Percentiles rank a stretch among this genome's conserved stretches.
phyloP scores from a whole-genome alignment of 2,329 filamentous ascomycete genomes.

The Pseudofabraea citricarpa region DNA sequence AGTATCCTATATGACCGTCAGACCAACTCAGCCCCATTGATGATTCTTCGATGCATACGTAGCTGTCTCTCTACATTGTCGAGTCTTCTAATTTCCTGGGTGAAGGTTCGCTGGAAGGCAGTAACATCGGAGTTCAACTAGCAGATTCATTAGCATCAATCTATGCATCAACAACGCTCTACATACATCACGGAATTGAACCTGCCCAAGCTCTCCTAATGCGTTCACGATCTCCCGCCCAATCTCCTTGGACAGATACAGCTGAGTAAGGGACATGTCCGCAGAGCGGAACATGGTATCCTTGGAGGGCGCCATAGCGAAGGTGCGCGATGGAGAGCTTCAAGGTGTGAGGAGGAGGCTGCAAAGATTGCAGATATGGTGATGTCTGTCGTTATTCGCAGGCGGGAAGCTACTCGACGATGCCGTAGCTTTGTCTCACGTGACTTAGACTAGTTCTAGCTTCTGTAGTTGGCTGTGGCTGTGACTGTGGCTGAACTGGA shows the following conservation, averaged over 20 bases:
- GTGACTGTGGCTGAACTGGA: too few relatives aligned
- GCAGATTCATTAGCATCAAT: conserved; percentile 16
- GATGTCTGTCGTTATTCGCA: too few relatives aligned
- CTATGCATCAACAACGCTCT: neutral
- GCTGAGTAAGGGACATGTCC: conserved; percentile 99
- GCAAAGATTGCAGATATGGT: too few relatives aligned
- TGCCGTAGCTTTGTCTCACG: too few relatives aligned
- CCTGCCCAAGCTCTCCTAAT: conserved; percentile 89
- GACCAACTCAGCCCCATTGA: conserved; percentile 9
- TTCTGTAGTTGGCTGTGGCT: too few relatives aligned
- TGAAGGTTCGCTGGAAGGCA: conserved; percentile 96
- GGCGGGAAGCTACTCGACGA: too few relatives aligned
- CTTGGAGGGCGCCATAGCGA: conserved; percentile 58
- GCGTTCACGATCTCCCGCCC: conserved; percentile 96
- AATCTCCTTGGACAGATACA: conserved; percentile 99
- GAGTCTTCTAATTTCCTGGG: conserved; percentile 91
- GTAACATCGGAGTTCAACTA: conserved; percentile 90
- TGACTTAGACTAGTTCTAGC: too few relatives aligned
- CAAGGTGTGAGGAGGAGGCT: too few relatives aligned
- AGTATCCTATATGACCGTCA: conserved; percentile 63
- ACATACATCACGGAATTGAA: conserved; percentile 92
- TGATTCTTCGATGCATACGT: conserved; percentile 54
- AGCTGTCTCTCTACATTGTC: conserved; percentile 98
- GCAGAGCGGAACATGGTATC: conserved; percentile 99
- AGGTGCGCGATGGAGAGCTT: too few relatives aligned